Evolutionary conservation across 768 basidiomycete genomes (phyloP).

Genomic region (Lactifluus piperatus): DNA sequence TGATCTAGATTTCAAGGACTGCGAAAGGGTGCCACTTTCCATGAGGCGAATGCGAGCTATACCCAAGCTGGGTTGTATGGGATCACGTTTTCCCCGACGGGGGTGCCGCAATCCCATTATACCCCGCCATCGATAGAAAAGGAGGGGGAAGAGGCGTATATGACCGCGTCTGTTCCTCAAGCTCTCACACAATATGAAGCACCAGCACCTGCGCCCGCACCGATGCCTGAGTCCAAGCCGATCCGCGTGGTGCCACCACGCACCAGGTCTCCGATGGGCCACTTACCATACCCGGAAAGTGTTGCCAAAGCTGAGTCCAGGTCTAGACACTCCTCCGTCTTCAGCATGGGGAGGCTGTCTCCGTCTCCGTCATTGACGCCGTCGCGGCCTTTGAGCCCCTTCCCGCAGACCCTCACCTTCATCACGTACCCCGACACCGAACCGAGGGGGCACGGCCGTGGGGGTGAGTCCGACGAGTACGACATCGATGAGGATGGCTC

Average conservation of each 20-base stretch:
- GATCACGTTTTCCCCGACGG: neutral
- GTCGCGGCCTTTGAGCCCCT: neutral
- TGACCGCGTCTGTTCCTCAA: neutral
- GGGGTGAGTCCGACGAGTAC: slow-evolving; percentile 1
- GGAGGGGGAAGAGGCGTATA: neutral
- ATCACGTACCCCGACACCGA: slow-evolving; percentile 12
- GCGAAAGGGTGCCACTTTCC: slow-evolving; percentile 1
- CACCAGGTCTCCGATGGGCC: slow-evolving; percentile 15
- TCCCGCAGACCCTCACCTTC: slow-evolving; percentile 9
- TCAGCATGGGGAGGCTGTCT: neutral
- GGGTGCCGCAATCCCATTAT: neutral
- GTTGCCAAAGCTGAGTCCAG: neutral
- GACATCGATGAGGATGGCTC: slow-evolving; percentile 14
- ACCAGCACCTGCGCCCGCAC: neutral
- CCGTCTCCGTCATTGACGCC: slow-evolving; percentile 7
- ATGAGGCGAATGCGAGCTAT: neutral
- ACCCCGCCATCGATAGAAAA: neutral
- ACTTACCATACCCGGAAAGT: slow-evolving; percentile 17
- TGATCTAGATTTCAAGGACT: neutral
- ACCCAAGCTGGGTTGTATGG: neutral
- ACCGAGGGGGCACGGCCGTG: neutral
- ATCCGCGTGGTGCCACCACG: neutral
- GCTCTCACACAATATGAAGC: neutral
- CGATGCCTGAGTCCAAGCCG: neutral
- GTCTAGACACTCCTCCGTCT: neutral